Conservation (phyloP, 306 rosid species). For the Vicia villosa region DNA sequence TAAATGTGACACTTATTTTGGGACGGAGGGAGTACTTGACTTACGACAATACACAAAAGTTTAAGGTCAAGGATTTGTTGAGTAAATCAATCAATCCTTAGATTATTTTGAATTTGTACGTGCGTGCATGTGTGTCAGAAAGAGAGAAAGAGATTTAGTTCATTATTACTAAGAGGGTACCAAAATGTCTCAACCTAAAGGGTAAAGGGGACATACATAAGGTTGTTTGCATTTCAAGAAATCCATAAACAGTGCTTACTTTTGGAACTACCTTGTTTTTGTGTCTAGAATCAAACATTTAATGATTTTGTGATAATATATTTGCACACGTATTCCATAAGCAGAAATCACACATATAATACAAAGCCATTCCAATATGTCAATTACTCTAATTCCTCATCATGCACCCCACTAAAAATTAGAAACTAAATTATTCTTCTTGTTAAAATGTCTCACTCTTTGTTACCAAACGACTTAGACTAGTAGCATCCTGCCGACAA, state of each 20-base stretch:
- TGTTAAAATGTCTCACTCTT: slow-evolving; percentile 65
- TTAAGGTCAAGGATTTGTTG: slow-evolving; percentile 52
- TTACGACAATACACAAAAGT: slow-evolving; percentile 22
- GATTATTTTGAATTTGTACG: slow-evolving; percentile 20
- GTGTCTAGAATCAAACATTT: slow-evolving; percentile 26
- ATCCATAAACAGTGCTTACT: slow-evolving; percentile 32
- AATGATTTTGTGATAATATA: slow-evolving; percentile 22
- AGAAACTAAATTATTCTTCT: slow-evolving; percentile 32
- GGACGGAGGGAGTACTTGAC: too few relatives aligned
- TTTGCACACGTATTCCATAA: slow-evolving; percentile 45
- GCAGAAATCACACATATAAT: slow-evolving; percentile 39
- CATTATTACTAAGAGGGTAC: slow-evolving; percentile 16
- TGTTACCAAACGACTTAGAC: slow-evolving; percentile 33
- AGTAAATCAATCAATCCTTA: slow-evolving; percentile 25
- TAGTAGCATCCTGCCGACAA: slow-evolving; percentile 54
- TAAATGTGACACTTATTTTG: too few relatives aligned
- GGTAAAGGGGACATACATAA: slow-evolving; percentile 19
- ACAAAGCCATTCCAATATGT: slow-evolving; percentile 3
- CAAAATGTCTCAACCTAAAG: slow-evolving; percentile 29
- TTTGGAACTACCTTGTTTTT: slow-evolving; percentile 20
- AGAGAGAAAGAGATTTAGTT: not conserved
- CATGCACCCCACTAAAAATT: slow-evolving; percentile 61
- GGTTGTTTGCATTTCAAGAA: slow-evolving; percentile 44
- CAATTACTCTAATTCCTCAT: slow-evolving; percentile 29
- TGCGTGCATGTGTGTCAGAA: not conserved